These are phyloP conservation scores for Prosopis cineraria DNA, from an alignment of 306 rosid species.

Conservation along the genomic window DNA sequence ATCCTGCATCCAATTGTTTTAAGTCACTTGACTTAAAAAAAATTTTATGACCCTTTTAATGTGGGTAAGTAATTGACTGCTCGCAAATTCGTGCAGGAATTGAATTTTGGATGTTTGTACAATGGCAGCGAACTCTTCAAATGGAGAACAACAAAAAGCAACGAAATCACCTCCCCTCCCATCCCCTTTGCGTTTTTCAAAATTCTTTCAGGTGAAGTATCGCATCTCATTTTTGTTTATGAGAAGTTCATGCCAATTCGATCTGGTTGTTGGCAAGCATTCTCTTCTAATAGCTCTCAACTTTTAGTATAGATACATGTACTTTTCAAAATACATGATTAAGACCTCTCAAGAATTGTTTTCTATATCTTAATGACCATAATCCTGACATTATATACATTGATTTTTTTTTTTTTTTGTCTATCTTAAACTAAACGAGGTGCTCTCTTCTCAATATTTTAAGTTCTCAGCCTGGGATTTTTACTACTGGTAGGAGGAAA, in stretches of 20 bases:
- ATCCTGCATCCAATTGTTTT: slow-evolving; percentile 1
- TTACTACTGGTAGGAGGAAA: background rate
- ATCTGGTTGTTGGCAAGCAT: background rate
- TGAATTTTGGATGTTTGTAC: slow-evolving; percentile 29
- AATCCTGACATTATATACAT: background rate
- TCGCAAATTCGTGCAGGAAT: slow-evolving; percentile 38
- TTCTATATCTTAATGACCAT: background rate
- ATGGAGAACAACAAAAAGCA: slow-evolving; percentile 60
- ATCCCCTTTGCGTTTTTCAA: slow-evolving; percentile 88
- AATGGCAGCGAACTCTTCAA: slow-evolving; percentile 67
- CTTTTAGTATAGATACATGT: background rate
- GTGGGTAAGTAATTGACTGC: slow-evolving; percentile 21
- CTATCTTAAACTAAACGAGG: background rate
- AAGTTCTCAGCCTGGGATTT: background rate
- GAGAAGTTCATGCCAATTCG: background rate
- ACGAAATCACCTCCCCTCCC: slow-evolving; percentile 82
- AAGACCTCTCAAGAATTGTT: background rate
- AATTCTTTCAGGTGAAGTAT: slow-evolving; percentile 76
- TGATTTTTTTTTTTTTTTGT: background rate
- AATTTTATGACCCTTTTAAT: background rate
- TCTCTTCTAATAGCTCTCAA: background rate
- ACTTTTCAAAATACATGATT: background rate
- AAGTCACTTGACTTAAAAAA: background rate
- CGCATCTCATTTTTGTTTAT: background rate
- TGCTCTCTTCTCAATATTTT: background rate